Conservation (phyloP, 2,329 filamentous ascomycete genomes). For the Xylariales sp. region DNA sequence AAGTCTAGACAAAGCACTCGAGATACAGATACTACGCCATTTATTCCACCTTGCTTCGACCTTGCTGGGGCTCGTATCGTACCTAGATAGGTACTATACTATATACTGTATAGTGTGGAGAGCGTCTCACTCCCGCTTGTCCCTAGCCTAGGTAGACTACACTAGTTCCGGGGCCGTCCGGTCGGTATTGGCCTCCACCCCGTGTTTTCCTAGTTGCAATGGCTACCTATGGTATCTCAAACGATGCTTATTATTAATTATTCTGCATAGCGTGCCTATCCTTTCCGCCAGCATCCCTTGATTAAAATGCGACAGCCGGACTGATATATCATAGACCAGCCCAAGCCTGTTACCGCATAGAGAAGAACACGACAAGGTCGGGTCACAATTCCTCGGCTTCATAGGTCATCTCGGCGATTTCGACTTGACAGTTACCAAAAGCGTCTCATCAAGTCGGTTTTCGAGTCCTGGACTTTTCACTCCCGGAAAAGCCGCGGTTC, state of each 20-base stretch:
- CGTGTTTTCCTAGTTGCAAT: conserved; percentile 12
- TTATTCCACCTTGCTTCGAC: no score
- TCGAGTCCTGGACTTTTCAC: neutral
- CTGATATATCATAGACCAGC: conserved; percentile 10
- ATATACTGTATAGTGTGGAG: conserved; percentile 12
- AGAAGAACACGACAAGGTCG: neutral
- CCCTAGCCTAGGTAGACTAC: no score
- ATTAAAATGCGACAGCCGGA: neutral
- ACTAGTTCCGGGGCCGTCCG: conserved; percentile 28
- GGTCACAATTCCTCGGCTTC: neutral
- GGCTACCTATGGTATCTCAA: neutral
- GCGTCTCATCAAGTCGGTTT: neutral
- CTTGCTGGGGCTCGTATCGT: conserved; percentile 8
- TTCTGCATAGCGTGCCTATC: conserved; percentile 15
- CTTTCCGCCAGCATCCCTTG: neutral
- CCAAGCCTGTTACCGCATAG: neutral
- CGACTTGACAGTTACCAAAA: neutral
- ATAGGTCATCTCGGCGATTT: conserved; percentile 6
- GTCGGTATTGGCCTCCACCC: conserved; percentile 11
- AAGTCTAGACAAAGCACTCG: no score
- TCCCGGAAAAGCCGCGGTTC: conserved; percentile 3
- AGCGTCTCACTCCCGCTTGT: conserved; percentile 8
- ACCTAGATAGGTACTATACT: no score
- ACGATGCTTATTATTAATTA: conserved; percentile 16
- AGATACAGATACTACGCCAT: no score